Percentiles rank a stretch among this genome's conserved stretches.
Evolutionary conservation across 306 rosid species (phyloP).

Genomic region (Lablab purpureus): DNA sequence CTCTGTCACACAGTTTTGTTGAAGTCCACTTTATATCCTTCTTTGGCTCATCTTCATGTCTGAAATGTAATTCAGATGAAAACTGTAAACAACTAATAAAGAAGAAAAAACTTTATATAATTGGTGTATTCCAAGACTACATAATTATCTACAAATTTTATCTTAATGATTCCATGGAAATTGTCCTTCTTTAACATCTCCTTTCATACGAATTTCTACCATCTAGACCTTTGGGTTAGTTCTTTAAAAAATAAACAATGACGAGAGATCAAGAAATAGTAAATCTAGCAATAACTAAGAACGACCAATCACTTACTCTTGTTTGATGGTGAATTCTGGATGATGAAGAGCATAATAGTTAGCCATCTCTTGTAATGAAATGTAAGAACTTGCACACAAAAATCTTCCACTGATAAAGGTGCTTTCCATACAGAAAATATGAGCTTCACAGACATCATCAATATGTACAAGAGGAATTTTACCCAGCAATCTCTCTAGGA

Average conservation of each 20-base stretch:
- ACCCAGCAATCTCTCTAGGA: constrained; percentile 25
- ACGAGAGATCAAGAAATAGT: not conserved
- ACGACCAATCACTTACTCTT: constrained; percentile 49
- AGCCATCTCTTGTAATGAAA: constrained; percentile 58
- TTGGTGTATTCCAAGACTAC: not conserved
- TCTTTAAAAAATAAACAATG: not conserved
- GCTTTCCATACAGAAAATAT: constrained; percentile 59
- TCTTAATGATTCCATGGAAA: not conserved
- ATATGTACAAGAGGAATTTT: constrained; percentile 56
- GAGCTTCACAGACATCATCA: constrained; percentile 65
- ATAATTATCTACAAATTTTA: no score
- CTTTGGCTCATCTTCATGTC: constrained; percentile 44
- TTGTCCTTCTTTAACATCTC: not conserved
- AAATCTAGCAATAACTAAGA: not conserved
- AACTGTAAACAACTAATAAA: not conserved
- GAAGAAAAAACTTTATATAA: not conserved
- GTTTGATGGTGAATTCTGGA: constrained; percentile 54
- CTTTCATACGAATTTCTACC: not conserved
- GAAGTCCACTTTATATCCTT: constrained; percentile 54
- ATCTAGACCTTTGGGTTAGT: not conserved
- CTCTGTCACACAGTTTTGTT: constrained; percentile 52
- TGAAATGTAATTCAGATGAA: constrained; percentile 42
- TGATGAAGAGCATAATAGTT: constrained; percentile 41
- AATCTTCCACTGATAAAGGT: constrained; percentile 59
- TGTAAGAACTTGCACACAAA: constrained; percentile 53